These are phyloP conservation scores for Paragyromitra xinjiangensis DNA, from an alignment of 495 filamentous ascomycete genomes.

Conservation along the genomic window DNA sequence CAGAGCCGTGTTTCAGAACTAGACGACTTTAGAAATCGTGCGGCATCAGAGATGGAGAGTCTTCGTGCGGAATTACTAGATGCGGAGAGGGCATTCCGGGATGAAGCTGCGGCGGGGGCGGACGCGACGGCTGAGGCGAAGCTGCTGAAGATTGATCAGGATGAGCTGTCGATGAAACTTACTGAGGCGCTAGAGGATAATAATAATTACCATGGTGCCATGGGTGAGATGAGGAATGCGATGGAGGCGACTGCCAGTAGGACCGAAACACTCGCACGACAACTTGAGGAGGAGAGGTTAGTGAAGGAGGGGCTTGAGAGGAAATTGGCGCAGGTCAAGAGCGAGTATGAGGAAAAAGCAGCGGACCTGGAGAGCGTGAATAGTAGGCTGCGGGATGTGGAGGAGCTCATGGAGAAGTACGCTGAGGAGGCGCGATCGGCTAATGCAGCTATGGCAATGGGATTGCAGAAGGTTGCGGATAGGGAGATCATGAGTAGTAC, in stretches of 20 bases:
- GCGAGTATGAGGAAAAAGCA: conserved; percentile 83
- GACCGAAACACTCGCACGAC: conserved; percentile 76
- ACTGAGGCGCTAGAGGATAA: conserved; percentile 72
- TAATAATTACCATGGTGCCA: conserved; percentile 74
- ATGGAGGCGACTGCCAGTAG: conserved; percentile 80
- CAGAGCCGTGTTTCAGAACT: conserved; percentile 83
- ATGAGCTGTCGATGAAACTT: conserved; percentile 76
- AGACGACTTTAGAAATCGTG: conserved; percentile 80
- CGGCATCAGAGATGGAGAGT: conserved; percentile 80
- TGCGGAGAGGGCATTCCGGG: conserved; percentile 74
- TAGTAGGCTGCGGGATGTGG: conserved; percentile 80
- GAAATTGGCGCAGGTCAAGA: conserved; percentile 79
- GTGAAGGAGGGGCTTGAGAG: conserved; percentile 79
- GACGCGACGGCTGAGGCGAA: conserved; percentile 79
- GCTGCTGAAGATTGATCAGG: conserved; percentile 81
- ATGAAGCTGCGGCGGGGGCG: conserved; percentile 76
- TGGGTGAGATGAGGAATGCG: conserved; percentile 79
- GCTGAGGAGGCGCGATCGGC: conserved; percentile 87
- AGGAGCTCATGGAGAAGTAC: conserved; percentile 89
- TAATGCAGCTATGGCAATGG: conserved; percentile 80
- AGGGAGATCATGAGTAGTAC: conserved; percentile 64
- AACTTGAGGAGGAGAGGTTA: conserved; percentile 82
- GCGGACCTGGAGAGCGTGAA: conserved; percentile 79
- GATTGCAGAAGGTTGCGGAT: conserved; percentile 74
- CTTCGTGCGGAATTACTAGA: conserved; percentile 85